Evolutionary conservation across 2,329 filamentous ascomycete species (phyloP).

Genomic region (Fusarium anguioides): DNA sequence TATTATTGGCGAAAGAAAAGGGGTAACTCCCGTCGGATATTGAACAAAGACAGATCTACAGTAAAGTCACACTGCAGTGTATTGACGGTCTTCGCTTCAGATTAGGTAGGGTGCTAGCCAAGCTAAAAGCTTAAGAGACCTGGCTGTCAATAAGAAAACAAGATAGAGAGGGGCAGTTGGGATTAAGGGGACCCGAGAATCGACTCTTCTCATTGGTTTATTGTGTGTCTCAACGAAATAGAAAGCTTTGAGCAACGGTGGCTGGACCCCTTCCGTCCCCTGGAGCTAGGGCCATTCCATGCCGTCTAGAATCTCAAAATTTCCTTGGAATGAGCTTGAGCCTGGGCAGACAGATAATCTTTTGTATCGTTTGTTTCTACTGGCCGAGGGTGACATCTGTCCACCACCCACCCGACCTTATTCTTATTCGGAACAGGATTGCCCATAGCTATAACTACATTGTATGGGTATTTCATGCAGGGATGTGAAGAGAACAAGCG

Average conservation of each 20-base stretch:
- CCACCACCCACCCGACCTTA: constrained; percentile 1
- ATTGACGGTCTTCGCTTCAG: constrained; percentile 16
- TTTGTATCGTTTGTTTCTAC: constrained; percentile 3
- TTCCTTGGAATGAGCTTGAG: constrained; percentile 26
- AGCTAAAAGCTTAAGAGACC: constrained; percentile 33
- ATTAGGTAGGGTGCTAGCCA: constrained; percentile 27
- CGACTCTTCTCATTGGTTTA: not conserved
- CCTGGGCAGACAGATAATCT: not conserved
- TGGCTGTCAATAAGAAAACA: constrained; percentile 24
- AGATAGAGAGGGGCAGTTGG: constrained; percentile 25
- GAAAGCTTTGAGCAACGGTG: constrained; percentile 33
- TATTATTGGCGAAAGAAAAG: constrained; percentile 26
- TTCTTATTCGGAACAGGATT: constrained; percentile 28
- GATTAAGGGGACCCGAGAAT: constrained; percentile 15
- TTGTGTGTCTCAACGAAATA: constrained; percentile 32
- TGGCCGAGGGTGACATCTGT: constrained; percentile 30
- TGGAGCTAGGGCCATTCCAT: constrained; percentile 25
- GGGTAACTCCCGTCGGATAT: constrained; percentile 17
- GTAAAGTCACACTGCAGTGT: constrained; percentile 8
- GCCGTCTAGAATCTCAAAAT: constrained; percentile 24
- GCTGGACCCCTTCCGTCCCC: constrained; percentile 24
- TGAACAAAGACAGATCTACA: constrained; percentile 30
- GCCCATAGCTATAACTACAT: not conserved
- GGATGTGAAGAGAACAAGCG: not conserved
- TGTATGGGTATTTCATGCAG: constrained; percentile 1